Evolutionary conservation across 192 early-diverging fungal genomes (phyloP), one percentile per base, ranked within the genome.

Genomic region (Umbelopsis ramanniana): DNA sequence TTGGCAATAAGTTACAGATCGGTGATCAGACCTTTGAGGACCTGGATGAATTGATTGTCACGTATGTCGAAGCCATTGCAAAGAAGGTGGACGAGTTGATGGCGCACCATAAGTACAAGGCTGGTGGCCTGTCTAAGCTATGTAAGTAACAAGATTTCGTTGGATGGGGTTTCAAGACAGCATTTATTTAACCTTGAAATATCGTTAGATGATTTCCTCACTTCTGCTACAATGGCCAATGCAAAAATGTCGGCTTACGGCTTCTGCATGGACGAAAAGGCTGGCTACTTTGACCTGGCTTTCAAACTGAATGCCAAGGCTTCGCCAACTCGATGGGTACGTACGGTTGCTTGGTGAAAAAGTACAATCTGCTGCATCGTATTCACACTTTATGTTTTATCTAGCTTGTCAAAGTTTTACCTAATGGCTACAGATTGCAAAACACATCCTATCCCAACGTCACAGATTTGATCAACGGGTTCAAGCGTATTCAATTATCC

Each of bases 41-140:
- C 72, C 76, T 99, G 48, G 97, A 99, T 70, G 92, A 99, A 77
- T 84, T 99, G 69, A 81, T 97, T 21, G 95, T 94, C 6, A 86
- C 90, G 23, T 92, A 96, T 71, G 89, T 99, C 23, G 97, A 97
- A 69, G 88, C 94, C 1, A 93, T 96, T 73, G 80, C 80, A 33
- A 84, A 83, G 23, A 89, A 87, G 71, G 87, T 95, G 10, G 85
- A 91, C 52, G 87, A 90, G 38, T 80, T 94, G 23, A 85, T 87
- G 74, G 79, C 83, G 21, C 90, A 88, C 82, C 81, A 85, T 21
- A 99, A 97, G 83, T 99, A 86, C 84, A 90, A 91, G 53, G 84
- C 85, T 67, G 84, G 81, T 69, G 82, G 82, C 43, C 57, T 85
- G 35, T 50, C 78, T 47, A 82, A 89, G 46, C 83, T 93, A 71